Evolutionary conservation across 805 yeast species (phyloP).

Genomic region (Blastobotrys attinorum): DNA sequence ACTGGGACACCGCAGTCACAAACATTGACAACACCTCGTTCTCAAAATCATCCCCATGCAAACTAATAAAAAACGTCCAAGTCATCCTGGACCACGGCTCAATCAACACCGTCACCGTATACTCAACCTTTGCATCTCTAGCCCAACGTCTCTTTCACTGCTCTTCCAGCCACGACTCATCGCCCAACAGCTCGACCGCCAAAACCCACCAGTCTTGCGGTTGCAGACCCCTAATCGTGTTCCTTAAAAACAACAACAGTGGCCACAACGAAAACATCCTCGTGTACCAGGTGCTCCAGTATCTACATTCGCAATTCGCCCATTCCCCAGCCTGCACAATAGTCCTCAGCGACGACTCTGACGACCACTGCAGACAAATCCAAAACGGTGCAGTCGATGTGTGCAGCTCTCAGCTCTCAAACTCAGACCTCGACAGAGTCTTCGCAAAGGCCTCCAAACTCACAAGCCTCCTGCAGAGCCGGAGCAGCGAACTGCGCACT

Average conservation of each 20-base stretch:
- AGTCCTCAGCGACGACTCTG: neutral
- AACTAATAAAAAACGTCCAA: too few species aligned
- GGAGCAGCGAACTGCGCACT: neutral
- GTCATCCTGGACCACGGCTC: too few species aligned
- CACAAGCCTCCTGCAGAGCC: neutral
- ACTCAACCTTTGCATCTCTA: neutral
- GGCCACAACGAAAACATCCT: neutral
- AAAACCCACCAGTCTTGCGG: neutral
- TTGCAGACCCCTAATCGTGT: neutral
- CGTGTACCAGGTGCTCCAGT: neutral
- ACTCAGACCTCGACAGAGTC: neutral
- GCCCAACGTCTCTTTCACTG: neutral
- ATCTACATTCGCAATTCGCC: neutral
- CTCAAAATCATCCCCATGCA: too few species aligned
- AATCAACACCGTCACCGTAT: neutral
- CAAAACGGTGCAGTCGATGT: neutral
- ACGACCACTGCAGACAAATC: neutral
- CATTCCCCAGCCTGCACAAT: neutral
- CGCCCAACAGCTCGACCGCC: neutral
- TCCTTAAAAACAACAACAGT: neutral
- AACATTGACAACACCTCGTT: neutral
- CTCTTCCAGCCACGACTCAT: constrained; percentile 1
- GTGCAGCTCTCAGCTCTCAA: neutral
- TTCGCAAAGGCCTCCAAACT: neutral
- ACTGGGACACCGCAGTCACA: neutral